Conservation (phyloP, 2,329 filamentous ascomycete genomes). For the Byssoonygena ceratinophila region DNA sequence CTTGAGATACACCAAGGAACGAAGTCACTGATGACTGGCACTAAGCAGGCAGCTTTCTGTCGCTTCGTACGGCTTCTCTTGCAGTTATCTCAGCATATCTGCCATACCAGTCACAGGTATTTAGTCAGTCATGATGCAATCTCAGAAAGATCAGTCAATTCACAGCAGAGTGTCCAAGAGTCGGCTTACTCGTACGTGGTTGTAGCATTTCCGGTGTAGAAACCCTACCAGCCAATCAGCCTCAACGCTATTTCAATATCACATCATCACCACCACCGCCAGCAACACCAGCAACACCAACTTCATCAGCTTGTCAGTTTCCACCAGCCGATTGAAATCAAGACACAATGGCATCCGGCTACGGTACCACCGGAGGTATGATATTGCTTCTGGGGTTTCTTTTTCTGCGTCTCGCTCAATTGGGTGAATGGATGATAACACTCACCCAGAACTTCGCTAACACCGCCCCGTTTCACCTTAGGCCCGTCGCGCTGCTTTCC, state of each 20-base stretch:
- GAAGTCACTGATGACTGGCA: not conserved
- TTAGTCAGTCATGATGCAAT: no score
- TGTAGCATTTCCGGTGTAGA: not conserved
- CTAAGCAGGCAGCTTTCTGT: not conserved
- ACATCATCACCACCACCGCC: conserved; percentile 3
- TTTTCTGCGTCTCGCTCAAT: not conserved
- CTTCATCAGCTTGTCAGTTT: conserved; percentile 4
- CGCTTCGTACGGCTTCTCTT: no score
- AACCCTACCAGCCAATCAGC: not conserved
- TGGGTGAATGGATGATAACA: not conserved
- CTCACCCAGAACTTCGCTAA: not conserved
- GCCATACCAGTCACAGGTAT: no score
- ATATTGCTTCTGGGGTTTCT: not conserved
- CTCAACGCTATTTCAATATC: not conserved
- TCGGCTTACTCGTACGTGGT: no score
- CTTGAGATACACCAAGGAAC: not conserved
- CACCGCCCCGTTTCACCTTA: conserved; percentile 25
- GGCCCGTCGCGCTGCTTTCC: conserved; percentile 80
- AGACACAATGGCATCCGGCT: conserved; percentile 41
- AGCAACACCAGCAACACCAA: conserved; percentile 1
- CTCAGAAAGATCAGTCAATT: no score
- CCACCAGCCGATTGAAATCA: conserved; percentile 4
- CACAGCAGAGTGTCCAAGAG: not conserved
- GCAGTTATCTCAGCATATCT: not conserved
- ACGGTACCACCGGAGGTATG: conserved; percentile 46